phyloP scores from a whole-genome alignment of 2,329 filamentous ascomycete genomes.

The Cladosporium sp. region DNA sequence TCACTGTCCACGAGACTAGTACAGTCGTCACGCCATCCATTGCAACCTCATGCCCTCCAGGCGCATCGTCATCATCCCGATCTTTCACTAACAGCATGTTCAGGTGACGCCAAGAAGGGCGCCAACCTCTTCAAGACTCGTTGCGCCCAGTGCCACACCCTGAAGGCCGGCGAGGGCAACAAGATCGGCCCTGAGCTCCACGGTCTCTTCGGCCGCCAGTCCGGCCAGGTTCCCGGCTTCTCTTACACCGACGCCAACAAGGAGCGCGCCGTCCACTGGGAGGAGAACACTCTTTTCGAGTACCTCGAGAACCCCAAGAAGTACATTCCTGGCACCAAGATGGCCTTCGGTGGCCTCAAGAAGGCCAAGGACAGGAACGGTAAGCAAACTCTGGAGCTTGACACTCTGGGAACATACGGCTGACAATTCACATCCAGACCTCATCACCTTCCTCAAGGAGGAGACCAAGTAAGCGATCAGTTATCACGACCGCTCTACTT shows the following conservation, averaged over 20 bases:
- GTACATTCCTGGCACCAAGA: conserved; percentile 99
- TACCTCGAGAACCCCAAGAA: conserved; percentile 99
- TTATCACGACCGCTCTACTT: conserved; percentile 1
- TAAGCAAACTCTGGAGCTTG: background rate
- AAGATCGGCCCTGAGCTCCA: conserved; percentile 97
- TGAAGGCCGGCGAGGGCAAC: conserved; percentile 86
- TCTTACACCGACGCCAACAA: conserved; percentile 99
- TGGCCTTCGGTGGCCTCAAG: conserved; percentile 99
- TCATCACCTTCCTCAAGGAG: conserved; percentile 81
- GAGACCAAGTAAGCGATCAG: conserved; percentile 58
- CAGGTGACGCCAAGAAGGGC: conserved; percentile 93
- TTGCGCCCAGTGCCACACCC: conserved; percentile 97
- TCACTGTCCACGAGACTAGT: background rate
- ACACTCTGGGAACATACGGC: background rate
- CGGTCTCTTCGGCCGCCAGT: conserved; percentile 96
- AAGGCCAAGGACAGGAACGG: conserved; percentile 72
- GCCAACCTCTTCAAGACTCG: conserved; percentile 98
- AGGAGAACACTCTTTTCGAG: conserved; percentile 80
- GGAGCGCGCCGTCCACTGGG: conserved; percentile 87
- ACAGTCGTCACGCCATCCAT: background rate
- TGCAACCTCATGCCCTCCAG: background rate
- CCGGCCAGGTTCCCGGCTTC: conserved; percentile 85
- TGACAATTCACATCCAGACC: conserved; percentile 73
- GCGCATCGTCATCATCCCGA: background rate
- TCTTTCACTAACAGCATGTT: background rate